Conservation (phyloP, 2,329 filamentous ascomycete genomes). For the Ceratocystis cubensis region DNA sequence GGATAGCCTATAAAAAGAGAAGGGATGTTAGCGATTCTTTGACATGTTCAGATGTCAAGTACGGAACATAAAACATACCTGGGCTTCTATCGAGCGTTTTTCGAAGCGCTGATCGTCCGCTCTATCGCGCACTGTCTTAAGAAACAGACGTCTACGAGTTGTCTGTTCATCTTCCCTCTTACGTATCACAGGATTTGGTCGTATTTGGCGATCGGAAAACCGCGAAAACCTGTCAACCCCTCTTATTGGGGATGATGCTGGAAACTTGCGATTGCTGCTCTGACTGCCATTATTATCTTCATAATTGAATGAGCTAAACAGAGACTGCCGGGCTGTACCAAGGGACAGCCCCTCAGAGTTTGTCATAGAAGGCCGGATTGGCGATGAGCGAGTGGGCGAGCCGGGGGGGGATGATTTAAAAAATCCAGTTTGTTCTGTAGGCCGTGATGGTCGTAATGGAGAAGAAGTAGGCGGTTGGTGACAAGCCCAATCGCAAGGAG, state of each 20-base stretch:
- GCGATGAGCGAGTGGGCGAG: conserved; percentile 14
- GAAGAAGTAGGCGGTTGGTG: conserved; percentile 33
- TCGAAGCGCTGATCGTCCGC: conserved; percentile 48
- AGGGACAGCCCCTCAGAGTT: conserved; percentile 22
- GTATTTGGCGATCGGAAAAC: conserved; percentile 43
- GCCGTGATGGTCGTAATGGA: conserved; percentile 47
- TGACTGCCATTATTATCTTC: neutral
- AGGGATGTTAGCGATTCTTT: neutral
- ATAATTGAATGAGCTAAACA: conserved; percentile 8
- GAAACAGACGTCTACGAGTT: conserved; percentile 52
- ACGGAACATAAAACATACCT: conserved; percentile 25
- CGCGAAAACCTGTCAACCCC: conserved; percentile 28
- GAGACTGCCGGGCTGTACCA: conserved; percentile 28
- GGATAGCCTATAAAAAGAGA: conserved; percentile 9
- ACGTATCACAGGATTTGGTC: conserved; percentile 50
- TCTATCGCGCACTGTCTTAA: conserved; percentile 52
- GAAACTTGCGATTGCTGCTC: neutral
- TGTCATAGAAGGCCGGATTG: conserved; percentile 27
- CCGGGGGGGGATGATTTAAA: conserved; percentile 17
- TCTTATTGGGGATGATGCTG: conserved; percentile 8
- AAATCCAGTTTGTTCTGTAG: conserved; percentile 8
- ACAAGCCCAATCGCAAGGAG: conserved; percentile 33
- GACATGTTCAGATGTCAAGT: neutral
- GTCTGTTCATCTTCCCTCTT: conserved; percentile 51
- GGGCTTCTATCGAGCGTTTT: conserved; percentile 49